Evolutionary conservation across 192 early-diverging fungal genomes (phyloP), one percentile per base, ranked within the genome.

Genomic region (Linnemannia schmuckeri): DNA sequence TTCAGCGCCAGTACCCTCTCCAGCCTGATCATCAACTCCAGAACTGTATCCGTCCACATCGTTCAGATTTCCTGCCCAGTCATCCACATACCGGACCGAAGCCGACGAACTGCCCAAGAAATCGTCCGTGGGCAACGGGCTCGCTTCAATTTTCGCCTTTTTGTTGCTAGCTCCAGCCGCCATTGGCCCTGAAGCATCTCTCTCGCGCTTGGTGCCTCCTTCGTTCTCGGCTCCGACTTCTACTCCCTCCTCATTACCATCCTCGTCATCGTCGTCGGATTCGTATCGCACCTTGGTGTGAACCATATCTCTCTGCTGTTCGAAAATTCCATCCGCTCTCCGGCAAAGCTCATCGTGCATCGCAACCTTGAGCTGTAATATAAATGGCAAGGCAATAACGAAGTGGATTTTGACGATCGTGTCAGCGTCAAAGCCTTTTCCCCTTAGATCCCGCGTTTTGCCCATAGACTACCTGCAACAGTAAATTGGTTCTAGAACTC

Each of bases 261-360:
- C 81, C 27, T 52, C 81, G 18, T 77, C 79, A 10, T 77, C 82
- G 1, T 77, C 85, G 15, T 85, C 82, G 27, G 85, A 81, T 70
- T 81, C 85, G 41, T 81, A 87, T 57, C 85, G 85, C 30, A 75
- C 76, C 55, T 72, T 74, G 12, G 78, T 52, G n/a, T 87, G 55
- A 0, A 87, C 80, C 41, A 61, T 44, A 66, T 87, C 85, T 33
- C 76, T 63, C 38, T 87, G 79, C n/a, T 78, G 69, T 66, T 87
- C 85, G 63, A 87, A 78, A 9, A 87, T 75, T 17, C 74, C 80
- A 38, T 87, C 85, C 46, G 76, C 85, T 9, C 71, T 46, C 35
- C 75, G 44, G 52, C 85, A 87, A 2, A 87, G 72, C 8, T 76
- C 80, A 55, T 87, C 85, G 27, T 87, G 85, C 79, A 87, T 77